A percentile compares a stretch with the other conserved stretches of the same genome.
Evolutionary conservation across 2,329 filamentous ascomycete genomes (phyloP).

Genomic region (Aspergillus latus): DNA sequence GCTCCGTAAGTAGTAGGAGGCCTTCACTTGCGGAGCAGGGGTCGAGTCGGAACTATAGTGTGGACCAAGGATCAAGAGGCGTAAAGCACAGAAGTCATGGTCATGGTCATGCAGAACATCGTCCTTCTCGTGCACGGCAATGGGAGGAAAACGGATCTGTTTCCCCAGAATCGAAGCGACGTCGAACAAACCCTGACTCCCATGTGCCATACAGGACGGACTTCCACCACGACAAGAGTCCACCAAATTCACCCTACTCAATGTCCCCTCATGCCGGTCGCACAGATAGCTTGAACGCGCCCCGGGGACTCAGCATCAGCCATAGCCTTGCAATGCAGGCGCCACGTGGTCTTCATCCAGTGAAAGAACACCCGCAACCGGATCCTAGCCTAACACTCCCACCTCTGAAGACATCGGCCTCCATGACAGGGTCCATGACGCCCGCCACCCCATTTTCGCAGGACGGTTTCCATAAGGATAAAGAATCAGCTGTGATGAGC

Average conservation of each 20-base stretch:
- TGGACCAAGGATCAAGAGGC: slow-evolving; percentile 25
- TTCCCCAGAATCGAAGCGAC: slow-evolving; percentile 61
- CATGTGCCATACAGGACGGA: slow-evolving; percentile 40
- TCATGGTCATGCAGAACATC: slow-evolving; percentile 26
- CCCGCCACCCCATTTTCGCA: slow-evolving; percentile 31
- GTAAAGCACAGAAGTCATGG: slow-evolving; percentile 26
- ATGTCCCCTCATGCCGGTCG: slow-evolving; percentile 47
- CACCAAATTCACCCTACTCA: slow-evolving; percentile 42
- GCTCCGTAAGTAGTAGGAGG: slow-evolving; percentile 29
- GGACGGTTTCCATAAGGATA: slow-evolving; percentile 48
- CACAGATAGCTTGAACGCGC: slow-evolving; percentile 31
- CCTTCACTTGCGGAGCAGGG: slow-evolving; percentile 31
- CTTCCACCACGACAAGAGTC: slow-evolving; percentile 39
- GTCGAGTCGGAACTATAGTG: slow-evolving; percentile 23
- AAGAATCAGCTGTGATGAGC: slow-evolving; percentile 69
- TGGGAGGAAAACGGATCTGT: slow-evolving; percentile 41
- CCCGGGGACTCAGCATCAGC: slow-evolving; percentile 24
- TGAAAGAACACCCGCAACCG: slow-evolving; percentile 36
- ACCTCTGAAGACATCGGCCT: slow-evolving; percentile 50
- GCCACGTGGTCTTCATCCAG: slow-evolving; percentile 45
- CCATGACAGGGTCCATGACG: slow-evolving; percentile 20
- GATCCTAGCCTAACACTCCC: slow-evolving; percentile 55
- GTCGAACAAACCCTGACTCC: slow-evolving; percentile 59
- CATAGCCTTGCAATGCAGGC: slow-evolving; percentile 55
- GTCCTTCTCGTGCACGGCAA: slow-evolving; percentile 26